Evolutionary conservation across 2,329 filamentous ascomycete genomes (phyloP).

Genomic region (Fusarium sp.): DNA sequence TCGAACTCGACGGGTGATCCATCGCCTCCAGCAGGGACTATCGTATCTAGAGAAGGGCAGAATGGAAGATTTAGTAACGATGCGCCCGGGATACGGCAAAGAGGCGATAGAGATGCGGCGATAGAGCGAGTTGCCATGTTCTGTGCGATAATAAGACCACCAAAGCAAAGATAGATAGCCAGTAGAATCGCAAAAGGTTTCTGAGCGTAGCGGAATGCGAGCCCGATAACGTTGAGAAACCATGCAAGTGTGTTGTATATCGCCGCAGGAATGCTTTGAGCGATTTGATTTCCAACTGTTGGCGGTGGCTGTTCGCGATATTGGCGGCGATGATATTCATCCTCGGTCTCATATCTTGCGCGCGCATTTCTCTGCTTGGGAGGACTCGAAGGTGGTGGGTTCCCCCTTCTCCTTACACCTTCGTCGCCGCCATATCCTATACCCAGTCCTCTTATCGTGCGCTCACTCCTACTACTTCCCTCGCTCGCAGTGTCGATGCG

Average conservation of each 20-base stretch:
- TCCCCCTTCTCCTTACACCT: slow-evolving; percentile 44
- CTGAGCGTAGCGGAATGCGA: slow-evolving; percentile 70
- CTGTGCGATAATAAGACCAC: slow-evolving; percentile 66
- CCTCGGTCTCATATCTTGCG: slow-evolving; percentile 26
- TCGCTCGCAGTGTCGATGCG: slow-evolving; percentile 54
- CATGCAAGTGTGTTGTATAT: slow-evolving; percentile 58
- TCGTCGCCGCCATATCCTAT: slow-evolving; percentile 31
- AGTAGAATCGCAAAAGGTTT: slow-evolving; percentile 71
- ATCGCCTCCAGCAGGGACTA: slow-evolving; percentile 34
- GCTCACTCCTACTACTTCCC: slow-evolving; percentile 46
- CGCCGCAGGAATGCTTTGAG: slow-evolving; percentile 50
- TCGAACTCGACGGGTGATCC: slow-evolving; percentile 71
- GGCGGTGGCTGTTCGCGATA: slow-evolving; percentile 5
- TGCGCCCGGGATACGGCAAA: slow-evolving; percentile 75
- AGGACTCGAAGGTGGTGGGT: slow-evolving; percentile 34
- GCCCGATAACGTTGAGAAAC: slow-evolving; percentile 63
- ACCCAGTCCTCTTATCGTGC: slow-evolving; percentile 46
- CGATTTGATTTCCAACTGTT: slow-evolving; percentile 46
- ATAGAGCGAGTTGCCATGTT: slow-evolving; percentile 71
- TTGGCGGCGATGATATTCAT: slow-evolving; percentile 24
- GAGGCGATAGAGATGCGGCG: slow-evolving; percentile 69
- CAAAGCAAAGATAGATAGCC: slow-evolving; percentile 68
- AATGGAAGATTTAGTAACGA: slow-evolving; percentile 71
- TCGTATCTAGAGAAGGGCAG: slow-evolving; percentile 56
- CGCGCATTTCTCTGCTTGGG: slow-evolving; percentile 35